Evolutionary conservation across 208 protist genomes (phyloP).

Genomic region (Trypanosoma theileri): DNA sequence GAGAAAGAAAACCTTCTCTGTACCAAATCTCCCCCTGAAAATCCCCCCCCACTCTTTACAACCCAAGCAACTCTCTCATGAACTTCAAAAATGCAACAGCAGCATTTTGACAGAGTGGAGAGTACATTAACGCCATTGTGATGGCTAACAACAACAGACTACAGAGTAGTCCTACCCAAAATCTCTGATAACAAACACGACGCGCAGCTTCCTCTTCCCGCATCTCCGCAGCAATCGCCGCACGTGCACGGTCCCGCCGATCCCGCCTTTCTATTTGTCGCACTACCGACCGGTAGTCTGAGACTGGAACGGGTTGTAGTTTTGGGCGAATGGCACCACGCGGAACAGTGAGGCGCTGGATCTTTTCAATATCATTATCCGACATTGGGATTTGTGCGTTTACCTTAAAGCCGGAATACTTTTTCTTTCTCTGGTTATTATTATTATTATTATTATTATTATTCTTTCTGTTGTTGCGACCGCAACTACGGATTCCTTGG

Average conservation of each 20-base stretch:
- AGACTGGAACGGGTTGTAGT: constrained; percentile 4
- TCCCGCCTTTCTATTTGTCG: not conserved
- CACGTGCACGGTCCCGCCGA: not conserved
- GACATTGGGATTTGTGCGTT: not conserved
- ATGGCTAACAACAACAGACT: not conserved
- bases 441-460: too few species aligned
- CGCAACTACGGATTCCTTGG: too few species aligned
- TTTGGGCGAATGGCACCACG: not conserved
- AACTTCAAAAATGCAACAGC: not conserved
- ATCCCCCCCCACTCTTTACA: constrained; percentile 4
- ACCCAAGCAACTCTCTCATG: constrained; percentile 24
- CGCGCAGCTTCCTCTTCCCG: not conserved
- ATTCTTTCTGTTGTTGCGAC: too few species aligned
- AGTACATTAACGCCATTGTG: not conserved
- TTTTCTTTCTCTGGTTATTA: too few species aligned
- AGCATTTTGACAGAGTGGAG: not conserved
- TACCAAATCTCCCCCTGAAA: not conserved
- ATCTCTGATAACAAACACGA: not conserved
- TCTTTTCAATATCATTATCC: not conserved
- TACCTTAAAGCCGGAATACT: too few species aligned
- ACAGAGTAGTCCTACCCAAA: constrained; percentile 7
- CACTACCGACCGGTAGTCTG: not conserved
- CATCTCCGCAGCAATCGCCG: not conserved
- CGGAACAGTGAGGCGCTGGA: too few species aligned
- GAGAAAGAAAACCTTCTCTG: constrained; percentile 7